These are phyloP conservation scores for Cutaneotrichosporon sp. DNA, from an alignment of 1,284 basidiomycete genomes.

Conservation along the genomic window DNA sequence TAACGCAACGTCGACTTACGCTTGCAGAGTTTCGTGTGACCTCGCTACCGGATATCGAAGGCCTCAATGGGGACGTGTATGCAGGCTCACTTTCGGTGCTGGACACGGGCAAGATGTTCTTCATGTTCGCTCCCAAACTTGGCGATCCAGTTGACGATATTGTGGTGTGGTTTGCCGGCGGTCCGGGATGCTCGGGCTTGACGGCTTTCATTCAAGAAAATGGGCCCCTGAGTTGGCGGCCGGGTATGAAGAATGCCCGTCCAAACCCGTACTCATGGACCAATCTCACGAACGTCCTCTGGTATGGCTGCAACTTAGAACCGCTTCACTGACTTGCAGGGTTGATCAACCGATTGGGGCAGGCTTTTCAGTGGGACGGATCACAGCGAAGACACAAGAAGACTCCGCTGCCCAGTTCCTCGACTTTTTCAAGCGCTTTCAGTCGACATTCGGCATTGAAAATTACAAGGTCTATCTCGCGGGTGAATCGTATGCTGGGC, in stretches of 20 bases:
- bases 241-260: slow-evolving; percentile 60
- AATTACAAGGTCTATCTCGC: slow-evolving; percentile 32
- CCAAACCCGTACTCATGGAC: slow-evolving; percentile 72
- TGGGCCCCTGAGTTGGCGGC: slow-evolving; percentile 67
- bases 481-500: slow-evolving; percentile 44
- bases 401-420: slow-evolving; percentile 42
- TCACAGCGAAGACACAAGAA: slow-evolving; percentile 53
- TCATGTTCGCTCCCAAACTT: slow-evolving; percentile 22
- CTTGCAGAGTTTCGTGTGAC: too few species aligned
- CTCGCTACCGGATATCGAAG: too few species aligned
- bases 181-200: slow-evolving; percentile 59
- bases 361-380: slow-evolving; percentile 68
- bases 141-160: slow-evolving; percentile 27
- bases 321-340: too few species aligned
- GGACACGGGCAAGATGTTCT: too few species aligned
- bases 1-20: too few species aligned
- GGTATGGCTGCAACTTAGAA: too few species aligned
- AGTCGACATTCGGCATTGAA: slow-evolving; percentile 17
- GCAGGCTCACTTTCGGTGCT: too few species aligned
- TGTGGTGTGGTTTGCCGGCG: slow-evolving; percentile 26
- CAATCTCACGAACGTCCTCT: slow-evolving; percentile 53
- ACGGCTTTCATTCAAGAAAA: slow-evolving; percentile 76
- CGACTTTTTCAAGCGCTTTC: slow-evolving; percentile 22
- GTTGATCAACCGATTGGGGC: slow-evolving; percentile 71
- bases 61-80: too few species aligned